Conservation (phyloP, 768 basidiomycete genomes). For the Mycena venus region DNA sequence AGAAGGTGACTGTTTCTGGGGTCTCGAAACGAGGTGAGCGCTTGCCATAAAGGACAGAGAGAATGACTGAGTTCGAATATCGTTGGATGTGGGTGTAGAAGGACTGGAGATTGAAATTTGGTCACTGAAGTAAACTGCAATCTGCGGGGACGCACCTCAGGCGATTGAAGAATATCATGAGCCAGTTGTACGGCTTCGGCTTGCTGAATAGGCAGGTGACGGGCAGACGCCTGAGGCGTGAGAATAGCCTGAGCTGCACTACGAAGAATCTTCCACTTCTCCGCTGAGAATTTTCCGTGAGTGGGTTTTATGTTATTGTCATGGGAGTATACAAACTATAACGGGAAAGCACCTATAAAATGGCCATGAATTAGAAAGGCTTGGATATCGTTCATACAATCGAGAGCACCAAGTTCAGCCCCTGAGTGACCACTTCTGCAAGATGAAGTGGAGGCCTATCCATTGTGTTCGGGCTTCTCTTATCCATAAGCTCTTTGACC, state of each 20-base stretch:
- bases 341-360: neutral
- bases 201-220: constrained; percentile 36
- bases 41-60: constrained; percentile 47
- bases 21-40: constrained; percentile 44
- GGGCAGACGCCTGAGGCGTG: constrained; percentile 35
- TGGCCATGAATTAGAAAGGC: too few relatives aligned
- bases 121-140: neutral
- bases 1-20: constrained; percentile 41
- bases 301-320: neutral
- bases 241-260: constrained; percentile 32
- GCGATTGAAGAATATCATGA: constrained; percentile 10
- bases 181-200: constrained; percentile 35
- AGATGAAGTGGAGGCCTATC: constrained; percentile 43
- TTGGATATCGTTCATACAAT: too few relatives aligned
- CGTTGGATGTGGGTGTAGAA: constrained; percentile 48
- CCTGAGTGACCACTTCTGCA: constrained; percentile 33
- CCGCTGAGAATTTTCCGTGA: neutral
- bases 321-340: constrained; percentile 20
- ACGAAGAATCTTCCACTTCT: constrained; percentile 11
- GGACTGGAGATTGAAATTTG: constrained; percentile 28
- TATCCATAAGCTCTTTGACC: constrained; percentile 19
- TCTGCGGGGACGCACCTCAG: constrained; percentile 5
- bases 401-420: neutral
- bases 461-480: constrained; percentile 33
- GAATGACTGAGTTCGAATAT: constrained; percentile 45